Evolutionary conservation across 495 filamentous ascomycete species (phyloP).

Genomic region (Melanomma pulvis-pyrius): DNA sequence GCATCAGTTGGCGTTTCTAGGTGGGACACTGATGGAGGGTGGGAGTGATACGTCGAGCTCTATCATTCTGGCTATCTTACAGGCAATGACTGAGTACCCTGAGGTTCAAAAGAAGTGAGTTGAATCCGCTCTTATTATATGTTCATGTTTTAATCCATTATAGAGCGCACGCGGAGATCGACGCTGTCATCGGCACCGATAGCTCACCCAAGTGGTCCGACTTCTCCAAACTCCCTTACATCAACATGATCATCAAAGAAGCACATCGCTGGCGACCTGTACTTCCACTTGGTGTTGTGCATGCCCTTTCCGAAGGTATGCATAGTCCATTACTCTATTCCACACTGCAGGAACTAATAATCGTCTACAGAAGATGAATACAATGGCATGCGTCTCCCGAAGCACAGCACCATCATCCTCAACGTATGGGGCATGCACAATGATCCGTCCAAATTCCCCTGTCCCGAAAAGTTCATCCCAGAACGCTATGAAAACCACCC

Average conservation of each 20-base stretch:
- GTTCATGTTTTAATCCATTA: too few species aligned
- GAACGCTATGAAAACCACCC: slow-evolving; percentile 53
- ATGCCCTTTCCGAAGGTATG: slow-evolving; percentile 6
- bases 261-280: slow-evolving; percentile 16
- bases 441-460: slow-evolving; percentile 52
- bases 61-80: background rate
- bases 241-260: slow-evolving; percentile 21
- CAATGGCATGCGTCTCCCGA: slow-evolving; percentile 21
- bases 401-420: slow-evolving; percentile 36
- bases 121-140: background rate
- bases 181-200: background rate
- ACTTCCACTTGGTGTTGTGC: slow-evolving; percentile 3
- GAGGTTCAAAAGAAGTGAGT: background rate
- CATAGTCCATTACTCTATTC: too few species aligned
- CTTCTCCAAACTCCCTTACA: slow-evolving; percentile 16
- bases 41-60: slow-evolving; percentile 15
- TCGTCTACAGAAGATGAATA: slow-evolving; percentile 22
- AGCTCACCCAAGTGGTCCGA: slow-evolving; percentile 15
- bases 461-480: slow-evolving; percentile 58
- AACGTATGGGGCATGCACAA: slow-evolving; percentile 55
- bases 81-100: slow-evolving; percentile 1
- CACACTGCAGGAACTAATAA: too few species aligned
- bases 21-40: slow-evolving; percentile 11
- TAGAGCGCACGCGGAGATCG: slow-evolving; percentile 19
- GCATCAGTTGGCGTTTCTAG: background rate